Conservation (phyloP, 805 yeast species). For the Dipodascopsis uninucleata region DNA sequence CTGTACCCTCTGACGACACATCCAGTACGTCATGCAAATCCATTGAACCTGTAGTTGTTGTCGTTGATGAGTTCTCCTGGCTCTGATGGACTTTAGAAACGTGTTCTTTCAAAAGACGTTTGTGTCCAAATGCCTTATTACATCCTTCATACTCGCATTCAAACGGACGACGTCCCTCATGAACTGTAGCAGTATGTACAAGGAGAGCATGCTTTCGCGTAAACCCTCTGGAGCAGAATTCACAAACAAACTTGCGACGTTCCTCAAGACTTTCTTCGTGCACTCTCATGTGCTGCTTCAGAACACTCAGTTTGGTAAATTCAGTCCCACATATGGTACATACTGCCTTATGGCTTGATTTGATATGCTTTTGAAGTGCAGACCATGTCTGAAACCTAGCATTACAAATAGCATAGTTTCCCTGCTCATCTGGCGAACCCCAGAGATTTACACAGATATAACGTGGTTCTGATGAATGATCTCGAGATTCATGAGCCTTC, state of each 20-base stretch:
- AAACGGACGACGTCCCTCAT: constrained; percentile 28
- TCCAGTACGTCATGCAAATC: background rate
- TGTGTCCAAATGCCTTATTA: constrained; percentile 28
- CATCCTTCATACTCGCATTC: constrained; percentile 24
- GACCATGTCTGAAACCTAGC: constrained; percentile 66
- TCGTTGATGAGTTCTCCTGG: background rate
- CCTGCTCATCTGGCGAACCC: constrained; percentile 53
- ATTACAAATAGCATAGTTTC: constrained; percentile 42
- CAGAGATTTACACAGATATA: constrained; percentile 35
- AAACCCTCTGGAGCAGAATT: constrained; percentile 44
- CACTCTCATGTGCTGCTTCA: constrained; percentile 66
- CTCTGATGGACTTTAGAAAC: constrained; percentile 7
- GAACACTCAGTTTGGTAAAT: constrained; percentile 68
- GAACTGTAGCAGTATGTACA: constrained; percentile 42
- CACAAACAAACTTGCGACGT: constrained; percentile 58
- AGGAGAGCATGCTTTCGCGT: constrained; percentile 55
- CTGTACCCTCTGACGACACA: background rate
- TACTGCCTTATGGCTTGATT: constrained; percentile 67
- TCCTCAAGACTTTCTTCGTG: constrained; percentile 53
- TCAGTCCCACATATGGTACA: constrained; percentile 56
- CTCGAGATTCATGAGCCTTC: constrained; percentile 60
- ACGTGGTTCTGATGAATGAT: constrained; percentile 46
- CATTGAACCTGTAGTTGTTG: background rate
- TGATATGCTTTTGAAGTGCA: constrained; percentile 65
- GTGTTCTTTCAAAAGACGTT: constrained; percentile 24